Percentiles rank a stretch among this genome's conserved stretches.
These are phyloP conservation scores for Carpinus viminea DNA, from an alignment of 306 rosid species.

Conservation along the genomic window DNA sequence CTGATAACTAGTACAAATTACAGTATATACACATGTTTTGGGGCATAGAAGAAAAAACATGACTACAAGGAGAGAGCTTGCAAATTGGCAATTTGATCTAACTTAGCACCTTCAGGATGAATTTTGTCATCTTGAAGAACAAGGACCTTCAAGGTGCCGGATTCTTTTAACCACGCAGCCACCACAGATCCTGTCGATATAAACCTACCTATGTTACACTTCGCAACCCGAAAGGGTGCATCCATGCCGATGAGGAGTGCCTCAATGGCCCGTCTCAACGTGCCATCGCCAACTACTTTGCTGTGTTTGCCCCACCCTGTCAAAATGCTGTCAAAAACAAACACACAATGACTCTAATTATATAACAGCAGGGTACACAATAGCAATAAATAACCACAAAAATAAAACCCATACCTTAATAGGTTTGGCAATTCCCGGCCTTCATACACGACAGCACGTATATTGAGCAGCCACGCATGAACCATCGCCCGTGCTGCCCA, in stretches of 20 bases:
- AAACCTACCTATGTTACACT: slow-evolving; percentile 75
- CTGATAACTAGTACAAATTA: neutral
- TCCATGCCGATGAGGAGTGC: slow-evolving; percentile 69
- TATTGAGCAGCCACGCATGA: slow-evolving; percentile 78
- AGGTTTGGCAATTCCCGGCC: slow-evolving; percentile 70
- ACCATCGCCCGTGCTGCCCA: slow-evolving; percentile 95
- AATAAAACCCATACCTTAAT: slow-evolving; percentile 47
- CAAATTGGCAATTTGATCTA: slow-evolving; percentile 36
- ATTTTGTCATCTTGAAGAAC: slow-evolving; percentile 63
- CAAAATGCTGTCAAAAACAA: slow-evolving; percentile 58
- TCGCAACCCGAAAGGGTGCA: slow-evolving; percentile 72
- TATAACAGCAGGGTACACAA: neutral
- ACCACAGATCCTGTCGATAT: slow-evolving; percentile 60
- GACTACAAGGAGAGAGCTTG: slow-evolving; percentile 47
- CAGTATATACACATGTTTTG: neutral
- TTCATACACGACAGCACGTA: slow-evolving; percentile 53
- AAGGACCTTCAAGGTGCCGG: slow-evolving; percentile 61
- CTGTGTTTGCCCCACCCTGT: slow-evolving; percentile 99
- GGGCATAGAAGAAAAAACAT: neutral
- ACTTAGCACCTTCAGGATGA: slow-evolving; percentile 32
- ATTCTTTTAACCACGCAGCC: slow-evolving; percentile 72
- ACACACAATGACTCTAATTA: slow-evolving; percentile 1
- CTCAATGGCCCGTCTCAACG: slow-evolving; percentile 67
- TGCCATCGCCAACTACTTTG: slow-evolving; percentile 80
- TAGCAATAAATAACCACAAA: neutral